A percentile compares a stretch with the other conserved stretches of the same genome.
phyloP scores from a whole-genome alignment of 208 protist species.

The Wallacemonas rigidus region DNA sequence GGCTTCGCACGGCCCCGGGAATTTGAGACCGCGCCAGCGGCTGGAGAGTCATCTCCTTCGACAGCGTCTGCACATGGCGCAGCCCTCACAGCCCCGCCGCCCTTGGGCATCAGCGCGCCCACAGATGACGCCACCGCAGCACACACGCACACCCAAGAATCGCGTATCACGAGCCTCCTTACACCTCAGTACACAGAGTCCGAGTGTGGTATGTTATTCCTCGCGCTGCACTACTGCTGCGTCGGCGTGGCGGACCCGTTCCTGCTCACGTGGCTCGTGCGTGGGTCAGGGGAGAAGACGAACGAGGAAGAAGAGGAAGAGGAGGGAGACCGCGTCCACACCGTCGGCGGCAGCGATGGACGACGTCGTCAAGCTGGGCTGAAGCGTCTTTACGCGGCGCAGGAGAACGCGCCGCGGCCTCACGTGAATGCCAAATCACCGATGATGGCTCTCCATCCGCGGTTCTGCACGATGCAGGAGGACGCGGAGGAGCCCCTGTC shows the following conservation, averaged over 20 bases:
- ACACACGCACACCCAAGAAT: too few relatives aligned
- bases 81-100: too few relatives aligned
- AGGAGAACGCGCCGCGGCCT: background rate
- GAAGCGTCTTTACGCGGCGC: background rate
- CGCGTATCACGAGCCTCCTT: background rate
- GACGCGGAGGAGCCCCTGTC: background rate
- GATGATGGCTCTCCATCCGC: conserved; percentile 4
- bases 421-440: background rate
- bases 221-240: conserved; percentile 69
- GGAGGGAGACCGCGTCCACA: background rate
- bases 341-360: background rate
- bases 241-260: conserved; percentile 69
- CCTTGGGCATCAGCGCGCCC: too few relatives aligned
- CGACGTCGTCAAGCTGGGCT: background rate
- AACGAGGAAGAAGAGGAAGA: background rate
- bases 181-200: conserved; percentile 35
- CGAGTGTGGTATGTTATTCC: conserved; percentile 60
- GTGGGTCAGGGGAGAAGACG: background rate
- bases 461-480: background rate
- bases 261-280: conserved; percentile 30
- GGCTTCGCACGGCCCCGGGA: too few relatives aligned
- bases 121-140: too few relatives aligned
- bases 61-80: too few relatives aligned
- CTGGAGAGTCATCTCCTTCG: too few relatives aligned
- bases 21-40: too few relatives aligned